Evolutionary conservation across 2,329 filamentous ascomycete species (phyloP).

Genomic region (Neophaeococcomyces mojaviensis): DNA sequence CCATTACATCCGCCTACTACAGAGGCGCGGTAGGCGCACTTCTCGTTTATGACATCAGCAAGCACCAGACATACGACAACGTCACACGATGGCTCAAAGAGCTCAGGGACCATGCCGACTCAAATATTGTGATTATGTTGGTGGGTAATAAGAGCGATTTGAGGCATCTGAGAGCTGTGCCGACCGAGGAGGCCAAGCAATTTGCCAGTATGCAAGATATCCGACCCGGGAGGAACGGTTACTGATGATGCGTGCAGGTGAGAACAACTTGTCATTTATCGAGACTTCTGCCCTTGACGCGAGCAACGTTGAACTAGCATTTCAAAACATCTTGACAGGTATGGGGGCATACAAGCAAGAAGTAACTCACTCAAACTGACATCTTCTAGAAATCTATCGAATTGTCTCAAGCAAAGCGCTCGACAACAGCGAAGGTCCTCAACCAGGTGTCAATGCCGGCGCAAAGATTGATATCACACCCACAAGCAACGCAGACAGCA

Average conservation of each 20-base stretch:
- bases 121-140: constrained; percentile 99
- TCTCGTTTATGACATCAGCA: constrained; percentile 99
- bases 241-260: constrained; percentile 52
- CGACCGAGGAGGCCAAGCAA: constrained; percentile 93
- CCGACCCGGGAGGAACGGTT: constrained; percentile 5
- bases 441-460: constrained; percentile 71
- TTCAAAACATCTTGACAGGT: constrained; percentile 99
- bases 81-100: constrained; percentile 99
- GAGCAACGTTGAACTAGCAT: constrained; percentile 97
- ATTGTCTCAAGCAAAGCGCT: constrained; percentile 98
- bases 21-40: constrained; percentile 93
- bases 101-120: constrained; percentile 92
- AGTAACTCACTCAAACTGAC: constrained; percentile 11
- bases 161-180: constrained; percentile 92
- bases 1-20: constrained; percentile 98
- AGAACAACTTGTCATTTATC: constrained; percentile 98
- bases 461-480: constrained; percentile 80
- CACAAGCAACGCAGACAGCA: constrained; percentile 69
- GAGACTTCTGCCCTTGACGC: constrained; percentile 98
- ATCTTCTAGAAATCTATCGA: constrained; percentile 81
- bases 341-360: constrained; percentile 31
- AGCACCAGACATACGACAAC: constrained; percentile 98
- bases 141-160: constrained; percentile 99
- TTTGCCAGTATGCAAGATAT: constrained; percentile 71
- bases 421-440: constrained; percentile 75